Conservation (phyloP, 495 filamentous ascomycete genomes). For the Lindgomyces ingoldianus region DNA sequence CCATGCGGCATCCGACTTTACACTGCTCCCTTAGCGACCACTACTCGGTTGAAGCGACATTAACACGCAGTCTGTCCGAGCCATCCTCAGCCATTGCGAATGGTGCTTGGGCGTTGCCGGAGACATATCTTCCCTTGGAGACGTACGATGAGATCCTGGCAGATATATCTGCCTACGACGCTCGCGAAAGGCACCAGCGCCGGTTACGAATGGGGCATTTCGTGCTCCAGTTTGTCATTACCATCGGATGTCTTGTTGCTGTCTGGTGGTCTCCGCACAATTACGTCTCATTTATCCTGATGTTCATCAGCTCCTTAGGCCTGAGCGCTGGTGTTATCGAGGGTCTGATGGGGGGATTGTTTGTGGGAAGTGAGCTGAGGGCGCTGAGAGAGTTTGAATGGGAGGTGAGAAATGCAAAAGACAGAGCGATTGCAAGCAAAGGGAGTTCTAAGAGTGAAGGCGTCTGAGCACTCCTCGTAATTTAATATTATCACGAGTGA, state of each 20-base stretch:
- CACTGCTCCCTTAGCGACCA: conserved; percentile 89
- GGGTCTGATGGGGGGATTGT: conserved; percentile 82
- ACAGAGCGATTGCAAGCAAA: conserved; percentile 31
- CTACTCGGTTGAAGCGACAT: conserved; percentile 76
- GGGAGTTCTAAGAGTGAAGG: neutral
- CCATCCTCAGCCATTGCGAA: conserved; percentile 2
- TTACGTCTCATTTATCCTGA: conserved; percentile 77
- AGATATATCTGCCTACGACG: conserved; percentile 64
- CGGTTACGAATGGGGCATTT: conserved; percentile 73
- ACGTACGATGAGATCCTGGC: conserved; percentile 74
- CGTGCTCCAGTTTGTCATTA: conserved; percentile 60
- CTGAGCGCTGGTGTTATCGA: conserved; percentile 75
- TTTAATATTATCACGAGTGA: no score
- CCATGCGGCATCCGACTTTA: conserved; percentile 74
- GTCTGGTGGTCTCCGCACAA: conserved; percentile 81
- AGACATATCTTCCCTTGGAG: conserved; percentile 48
- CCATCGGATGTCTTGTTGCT: conserved; percentile 69
- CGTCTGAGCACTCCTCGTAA: no score
- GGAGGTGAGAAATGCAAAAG: conserved; percentile 76
- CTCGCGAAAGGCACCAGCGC: conserved; percentile 69
- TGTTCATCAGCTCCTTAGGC: conserved; percentile 74
- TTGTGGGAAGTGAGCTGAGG: conserved; percentile 78
- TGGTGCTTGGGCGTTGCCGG: conserved; percentile 1
- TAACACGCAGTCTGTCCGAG: conserved; percentile 42
- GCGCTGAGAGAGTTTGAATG: conserved; percentile 92